Percentiles rank a stretch among this genome's conserved stretches.
Conservation (phyloP, 352 stramenopile genomes). For the Globisporangium canariense region DNA sequence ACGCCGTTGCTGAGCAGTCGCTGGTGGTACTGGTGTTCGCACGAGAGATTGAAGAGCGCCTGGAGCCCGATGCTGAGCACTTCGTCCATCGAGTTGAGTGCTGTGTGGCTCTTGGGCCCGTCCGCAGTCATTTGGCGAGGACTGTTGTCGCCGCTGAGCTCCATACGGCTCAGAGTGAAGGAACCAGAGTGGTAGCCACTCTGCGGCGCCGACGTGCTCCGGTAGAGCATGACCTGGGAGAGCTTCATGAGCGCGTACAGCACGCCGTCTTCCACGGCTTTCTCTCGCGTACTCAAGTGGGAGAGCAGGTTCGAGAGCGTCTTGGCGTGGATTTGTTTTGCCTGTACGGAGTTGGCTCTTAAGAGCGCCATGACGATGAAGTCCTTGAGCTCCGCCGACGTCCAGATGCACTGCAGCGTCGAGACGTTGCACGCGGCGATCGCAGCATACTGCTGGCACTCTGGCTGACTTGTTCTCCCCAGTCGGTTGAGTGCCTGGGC, state of each 20-base stretch:
- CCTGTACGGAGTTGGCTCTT: constrained; percentile 71
- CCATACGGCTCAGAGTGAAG: neutral
- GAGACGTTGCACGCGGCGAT: constrained; percentile 81
- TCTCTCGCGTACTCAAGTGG: constrained; percentile 41
- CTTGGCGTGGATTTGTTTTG: constrained; percentile 81
- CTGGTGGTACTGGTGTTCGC: constrained; percentile 58
- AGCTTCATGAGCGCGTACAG: constrained; percentile 82
- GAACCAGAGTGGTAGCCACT: constrained; percentile 7
- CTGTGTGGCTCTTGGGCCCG: neutral
- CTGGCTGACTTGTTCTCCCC: constrained; percentile 62
- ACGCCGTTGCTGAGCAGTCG: constrained; percentile 71
- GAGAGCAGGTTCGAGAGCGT: constrained; percentile 77
- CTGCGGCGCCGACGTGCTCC: constrained; percentile 8
- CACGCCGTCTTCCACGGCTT: constrained; percentile 71
- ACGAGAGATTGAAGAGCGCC: constrained; percentile 77
- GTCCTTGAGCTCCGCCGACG: constrained; percentile 68
- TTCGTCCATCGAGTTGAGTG: constrained; percentile 35
- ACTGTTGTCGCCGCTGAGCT: neutral
- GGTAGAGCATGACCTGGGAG: constrained; percentile 48
- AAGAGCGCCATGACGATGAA: constrained; percentile 79
- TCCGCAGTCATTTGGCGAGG: neutral
- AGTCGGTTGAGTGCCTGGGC: constrained; percentile 69
- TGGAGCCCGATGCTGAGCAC: constrained; percentile 69
- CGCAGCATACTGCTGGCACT: constrained; percentile 77
- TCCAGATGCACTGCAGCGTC: constrained; percentile 66